phyloP scores from a whole-genome alignment of 192 early-diverging fungal species.

The Coemansia sp. region DNA sequence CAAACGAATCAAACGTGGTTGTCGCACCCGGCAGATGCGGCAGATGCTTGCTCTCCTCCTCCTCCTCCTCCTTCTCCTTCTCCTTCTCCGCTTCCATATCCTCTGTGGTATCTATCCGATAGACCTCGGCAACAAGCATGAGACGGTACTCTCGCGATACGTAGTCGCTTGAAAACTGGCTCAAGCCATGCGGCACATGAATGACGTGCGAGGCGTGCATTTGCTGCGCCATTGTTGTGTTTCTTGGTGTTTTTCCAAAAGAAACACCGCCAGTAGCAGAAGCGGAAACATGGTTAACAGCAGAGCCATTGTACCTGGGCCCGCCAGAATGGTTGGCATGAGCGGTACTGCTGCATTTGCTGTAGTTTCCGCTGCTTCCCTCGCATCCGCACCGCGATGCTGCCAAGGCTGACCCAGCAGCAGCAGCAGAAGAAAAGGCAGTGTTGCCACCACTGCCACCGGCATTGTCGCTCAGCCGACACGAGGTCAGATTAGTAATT shows the following conservation, averaged over 20 bases:
- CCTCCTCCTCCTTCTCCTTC: background rate
- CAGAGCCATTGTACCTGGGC: background rate
- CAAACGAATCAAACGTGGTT: background rate
- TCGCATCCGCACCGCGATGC: background rate
- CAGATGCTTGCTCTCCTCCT: constrained; percentile 15
- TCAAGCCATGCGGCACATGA: constrained; percentile 41
- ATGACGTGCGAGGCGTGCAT: constrained; percentile 42
- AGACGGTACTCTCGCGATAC: constrained; percentile 55
- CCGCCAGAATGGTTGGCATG: background rate
- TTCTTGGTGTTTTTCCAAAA: background rate
- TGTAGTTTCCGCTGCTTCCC: background rate
- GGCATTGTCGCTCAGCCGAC: constrained; percentile 25
- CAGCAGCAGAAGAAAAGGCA: constrained; percentile 34
- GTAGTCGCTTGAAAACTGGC: constrained; percentile 49
- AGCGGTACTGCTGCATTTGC: background rate
- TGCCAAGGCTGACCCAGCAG: constrained; percentile 7
- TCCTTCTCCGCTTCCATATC: background rate
- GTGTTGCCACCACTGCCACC: constrained; percentile 2
- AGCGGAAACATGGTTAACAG: background rate
- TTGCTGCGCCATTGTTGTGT: constrained; percentile 28
- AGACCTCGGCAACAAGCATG: constrained; percentile 47
- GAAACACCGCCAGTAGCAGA: background rate
- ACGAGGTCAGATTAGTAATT: constrained; percentile 31
- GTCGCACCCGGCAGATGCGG: background rate
- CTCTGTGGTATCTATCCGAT: constrained; percentile 22